Evolutionary conservation across 805 yeast species (phyloP).

Genomic region (Monosporozyma siamensis): DNA sequence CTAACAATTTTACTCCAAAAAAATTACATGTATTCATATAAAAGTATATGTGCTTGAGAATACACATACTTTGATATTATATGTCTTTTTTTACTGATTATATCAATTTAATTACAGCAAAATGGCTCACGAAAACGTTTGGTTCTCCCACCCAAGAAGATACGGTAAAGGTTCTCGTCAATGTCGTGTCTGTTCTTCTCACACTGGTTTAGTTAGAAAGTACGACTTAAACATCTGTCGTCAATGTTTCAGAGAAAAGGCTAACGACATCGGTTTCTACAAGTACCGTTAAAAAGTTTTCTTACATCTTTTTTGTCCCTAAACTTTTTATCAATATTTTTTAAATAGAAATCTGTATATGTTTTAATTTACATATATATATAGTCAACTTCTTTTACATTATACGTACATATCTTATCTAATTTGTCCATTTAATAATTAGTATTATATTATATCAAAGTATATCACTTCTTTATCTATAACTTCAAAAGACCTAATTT

Average conservation of each 20-base stretch:
- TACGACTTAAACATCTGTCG: slow-evolving; percentile 99
- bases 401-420: no score
- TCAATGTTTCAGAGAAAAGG: slow-evolving; percentile 99
- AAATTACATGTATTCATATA: no score
- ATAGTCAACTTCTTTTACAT: neutral
- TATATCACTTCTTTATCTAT: no score
- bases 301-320: neutral
- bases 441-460: no score
- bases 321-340: neutral
- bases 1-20: no score
- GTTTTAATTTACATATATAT: neutral
- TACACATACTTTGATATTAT: no score
- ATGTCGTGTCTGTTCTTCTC: slow-evolving; percentile 98
- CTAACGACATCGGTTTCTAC: slow-evolving; percentile 97
- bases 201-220: slow-evolving; percentile 99
- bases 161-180: slow-evolving; percentile 99
- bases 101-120: slow-evolving; percentile 33
- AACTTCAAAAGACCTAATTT: no score
- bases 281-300: slow-evolving; percentile 74
- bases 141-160: slow-evolving; percentile 99
- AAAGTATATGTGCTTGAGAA: no score
- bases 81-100: no score
- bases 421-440: no score
- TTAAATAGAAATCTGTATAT: neutral
- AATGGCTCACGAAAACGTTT: slow-evolving; percentile 99